Base-by-base conservation (phyloP, 1,284 basidiomycete genomes). In the Pseudozyma hubeiensis region DNA sequence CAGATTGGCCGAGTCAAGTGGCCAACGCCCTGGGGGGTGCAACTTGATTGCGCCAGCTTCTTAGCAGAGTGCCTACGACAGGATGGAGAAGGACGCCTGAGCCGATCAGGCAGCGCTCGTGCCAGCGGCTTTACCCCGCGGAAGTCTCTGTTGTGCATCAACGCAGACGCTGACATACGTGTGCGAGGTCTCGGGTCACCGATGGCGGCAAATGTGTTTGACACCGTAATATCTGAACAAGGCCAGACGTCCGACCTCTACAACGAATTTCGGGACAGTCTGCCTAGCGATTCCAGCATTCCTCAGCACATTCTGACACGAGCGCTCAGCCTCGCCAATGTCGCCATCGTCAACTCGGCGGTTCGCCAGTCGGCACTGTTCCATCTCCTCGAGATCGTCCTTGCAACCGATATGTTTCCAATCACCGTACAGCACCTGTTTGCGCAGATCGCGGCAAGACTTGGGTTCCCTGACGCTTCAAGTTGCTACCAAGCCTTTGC, bases 311-410 rank as follows among this genome's bases (percentile, higher is more conserved):
- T 94, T 87, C 84, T 94, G 39, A 93, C 92, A 9, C 89, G 92
- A 43, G 87, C 93, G 19, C 85, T 97, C 14, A 90, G 89, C 66
- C 86, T 94, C 31, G 90, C 91, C 29, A 97, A 97, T 83, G 89
- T 92, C 66, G 91, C 95, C 86, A 88, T 97, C 34, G 88, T 90
- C 17, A 92, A 90, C 80, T 91, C 93, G 2, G 88, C 89, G 1
- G 88, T 92, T 11, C 89, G 95, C n/a, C 88, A 92, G n/a, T 91
- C 90, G 0, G 89, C 93, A 1, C 93, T 96, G 79, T 94, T 91
- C 88, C 91, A 95, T 84, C 84, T 98, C 39, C 86, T 97, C 61
- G 93, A 94, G 82, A 88, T 89, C 6, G 47, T 65, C 0, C 45
- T 79, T 10, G 72, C 73, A 13, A 66, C 59, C 5, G 49, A 44